Evolutionary conservation across 75 land plant species (phyloP).

Genomic region (Cupressus sempervirens): DNA sequence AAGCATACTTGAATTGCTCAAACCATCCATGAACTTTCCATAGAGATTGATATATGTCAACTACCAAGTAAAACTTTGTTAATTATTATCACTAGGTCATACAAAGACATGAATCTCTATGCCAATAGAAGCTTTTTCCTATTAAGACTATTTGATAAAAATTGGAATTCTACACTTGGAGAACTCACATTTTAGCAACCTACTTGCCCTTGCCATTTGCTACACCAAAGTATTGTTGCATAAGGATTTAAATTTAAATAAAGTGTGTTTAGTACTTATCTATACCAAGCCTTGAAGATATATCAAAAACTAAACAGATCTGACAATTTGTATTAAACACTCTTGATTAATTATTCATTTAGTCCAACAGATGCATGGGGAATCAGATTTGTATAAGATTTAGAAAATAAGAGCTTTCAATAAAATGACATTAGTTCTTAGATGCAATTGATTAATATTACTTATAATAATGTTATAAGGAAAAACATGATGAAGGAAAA

Average conservation of each 20-base stretch:
- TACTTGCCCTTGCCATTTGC: conserved; percentile 98
- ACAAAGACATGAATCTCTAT: background rate
- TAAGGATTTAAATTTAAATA: background rate
- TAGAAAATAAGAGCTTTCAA: background rate
- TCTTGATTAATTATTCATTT: background rate
- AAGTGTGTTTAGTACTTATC: background rate
- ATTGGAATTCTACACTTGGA: background rate
- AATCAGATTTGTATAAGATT: background rate
- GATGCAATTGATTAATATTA: background rate
- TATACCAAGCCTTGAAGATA: background rate
- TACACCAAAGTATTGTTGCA: conserved; percentile 94
- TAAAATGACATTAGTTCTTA: background rate
- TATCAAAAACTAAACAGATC: background rate
- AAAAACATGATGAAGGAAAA: background rate
- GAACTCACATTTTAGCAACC: conserved; percentile 95
- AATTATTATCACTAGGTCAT: background rate
- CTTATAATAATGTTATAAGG: background rate
- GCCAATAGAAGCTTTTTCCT: background rate
- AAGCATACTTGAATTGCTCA: background rate
- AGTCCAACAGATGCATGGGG: background rate
- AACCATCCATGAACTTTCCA: background rate
- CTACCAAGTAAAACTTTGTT: background rate
- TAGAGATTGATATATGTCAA: background rate
- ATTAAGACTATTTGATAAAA: background rate
- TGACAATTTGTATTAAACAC: background rate